These are phyloP conservation scores for Akanthomyces uredinophilus DNA, from an alignment of 2,329 filamentous ascomycete species.

Conservation along the genomic window DNA sequence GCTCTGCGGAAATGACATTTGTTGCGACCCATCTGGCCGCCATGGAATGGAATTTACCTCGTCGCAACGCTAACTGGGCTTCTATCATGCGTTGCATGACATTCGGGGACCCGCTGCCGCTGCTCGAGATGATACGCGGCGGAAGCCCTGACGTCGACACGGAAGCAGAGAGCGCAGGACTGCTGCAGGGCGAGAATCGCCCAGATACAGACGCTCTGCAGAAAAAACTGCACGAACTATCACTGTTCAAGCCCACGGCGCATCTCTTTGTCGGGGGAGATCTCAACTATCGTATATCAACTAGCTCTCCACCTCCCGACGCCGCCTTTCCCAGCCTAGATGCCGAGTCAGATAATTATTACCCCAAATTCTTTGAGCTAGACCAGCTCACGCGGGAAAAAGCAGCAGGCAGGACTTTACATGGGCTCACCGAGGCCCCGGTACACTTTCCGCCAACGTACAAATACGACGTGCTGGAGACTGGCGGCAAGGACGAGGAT, in stretches of 20 bases:
- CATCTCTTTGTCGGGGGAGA: conserved; percentile 87
- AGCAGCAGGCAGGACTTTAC: conserved; percentile 62
- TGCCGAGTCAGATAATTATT: conserved; percentile 55
- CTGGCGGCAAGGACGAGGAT: conserved; percentile 25
- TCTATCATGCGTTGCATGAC: conserved; percentile 74
- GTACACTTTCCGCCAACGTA: conserved; percentile 88
- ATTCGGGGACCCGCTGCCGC: conserved; percentile 54
- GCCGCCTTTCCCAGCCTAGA: conserved; percentile 60
- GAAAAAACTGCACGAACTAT: conserved; percentile 48
- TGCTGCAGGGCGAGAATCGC: conserved; percentile 18
- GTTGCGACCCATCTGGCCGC: conserved; percentile 84
- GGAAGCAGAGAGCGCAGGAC: conserved; percentile 7
- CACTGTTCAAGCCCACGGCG: conserved; percentile 68
- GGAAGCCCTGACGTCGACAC: conserved; percentile 13
- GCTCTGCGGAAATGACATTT: conserved; percentile 68
- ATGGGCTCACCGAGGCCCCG: conserved; percentile 69
- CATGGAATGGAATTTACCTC: conserved; percentile 71
- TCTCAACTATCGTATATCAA: conserved; percentile 86
- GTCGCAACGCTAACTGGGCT: conserved; percentile 84
- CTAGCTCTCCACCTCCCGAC: conserved; percentile 54
- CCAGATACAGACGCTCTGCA: conserved; percentile 26
- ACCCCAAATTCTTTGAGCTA: conserved; percentile 58
- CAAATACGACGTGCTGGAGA: conserved; percentile 62
- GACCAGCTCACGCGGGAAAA: conserved; percentile 80
- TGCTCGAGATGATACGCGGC: conserved; percentile 27